Evolutionary conservation across 225 moss, liverwort and hornwort genomes (phyloP), one percentile per base, ranked within the genome.

Genomic region (Polytrichum formosum): DNA sequence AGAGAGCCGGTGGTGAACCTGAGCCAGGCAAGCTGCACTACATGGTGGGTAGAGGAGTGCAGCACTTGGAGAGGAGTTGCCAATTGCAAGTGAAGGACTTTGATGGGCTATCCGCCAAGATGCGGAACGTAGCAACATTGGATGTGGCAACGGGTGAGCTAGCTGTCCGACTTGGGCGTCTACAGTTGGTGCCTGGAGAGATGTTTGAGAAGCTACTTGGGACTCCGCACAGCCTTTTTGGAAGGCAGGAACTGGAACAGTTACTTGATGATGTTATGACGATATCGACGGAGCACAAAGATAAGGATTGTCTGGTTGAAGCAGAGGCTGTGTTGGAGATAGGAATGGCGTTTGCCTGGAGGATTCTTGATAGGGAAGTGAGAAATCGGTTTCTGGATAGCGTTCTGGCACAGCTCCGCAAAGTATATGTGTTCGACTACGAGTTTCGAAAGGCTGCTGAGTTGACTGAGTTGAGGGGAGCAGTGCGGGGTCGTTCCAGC

Each of bases 81-180:
- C 16, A 30, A 30, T 6, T 66, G 37, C 66, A 66, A 35, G 66
- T 66, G 31, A 20, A 66, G 33, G n/a, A 33, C 13, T 66, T 29
- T 16, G n/a, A n/a, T n/a, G n/a, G n/a, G n/a, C n/a, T n/a, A n/a
- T n/a, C n/a, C n/a, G n/a, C n/a, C n/a, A n/a, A n/a, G n/a, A n/a
- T n/a, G n/a, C n/a, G n/a, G n/a, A n/a, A n/a, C n/a, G n/a, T n/a
- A n/a, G n/a, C n/a, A n/a, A n/a, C n/a, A n/a, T n/a, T n/a, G n/a
- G n/a, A n/a, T n/a, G n/a, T n/a, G n/a, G n/a, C n/a, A n/a, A n/a
- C n/a, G n/a, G n/a, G n/a, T n/a, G n/a, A n/a, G n/a, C n/a, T n/a
- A n/a, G n/a, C n/a, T n/a, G n/a, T n/a, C n/a, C n/a, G n/a, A n/a
- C n/a, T n/a, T n/a, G n/a, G n/a, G n/a, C n/a, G n/a, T n/a, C n/a